phyloP scores from a whole-genome alignment of 192 early-diverging fungal species.

The Mortierella claussenii region DNA sequence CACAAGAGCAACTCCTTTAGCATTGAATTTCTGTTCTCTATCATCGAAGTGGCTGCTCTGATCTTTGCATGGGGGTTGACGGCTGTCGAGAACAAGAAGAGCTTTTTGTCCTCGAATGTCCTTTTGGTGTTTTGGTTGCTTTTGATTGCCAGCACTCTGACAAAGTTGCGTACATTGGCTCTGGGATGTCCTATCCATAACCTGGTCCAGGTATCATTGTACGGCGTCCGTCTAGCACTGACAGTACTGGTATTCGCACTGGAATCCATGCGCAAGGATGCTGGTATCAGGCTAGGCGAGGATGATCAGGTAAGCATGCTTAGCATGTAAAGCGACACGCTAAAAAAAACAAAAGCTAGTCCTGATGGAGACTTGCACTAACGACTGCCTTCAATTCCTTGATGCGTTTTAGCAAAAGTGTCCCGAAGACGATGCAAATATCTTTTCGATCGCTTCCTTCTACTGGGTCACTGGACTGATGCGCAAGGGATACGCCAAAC shows the following conservation, averaged over 20 bases:
- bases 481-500: constrained; percentile 78
- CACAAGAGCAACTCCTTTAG: too few species aligned
- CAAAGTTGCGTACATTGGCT: constrained; percentile 57
- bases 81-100: constrained; percentile 59
- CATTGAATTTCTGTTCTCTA: constrained; percentile 17
- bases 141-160: constrained; percentile 10
- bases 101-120: constrained; percentile 55
- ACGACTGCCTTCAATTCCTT: background rate
- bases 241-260: constrained; percentile 21
- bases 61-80: constrained; percentile 55
- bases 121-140: constrained; percentile 69
- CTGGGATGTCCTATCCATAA: constrained; percentile 49
- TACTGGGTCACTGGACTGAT: constrained; percentile 94
- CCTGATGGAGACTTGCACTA: background rate
- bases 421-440: constrained; percentile 84
- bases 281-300: constrained; percentile 37
- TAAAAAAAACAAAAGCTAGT: too few species aligned
- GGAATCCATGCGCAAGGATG: constrained; percentile 39
- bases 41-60: constrained; percentile 13
- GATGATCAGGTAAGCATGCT: constrained; percentile 28
- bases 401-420: constrained; percentile 47
- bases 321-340: too few species aligned
- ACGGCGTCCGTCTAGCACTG: constrained; percentile 11
- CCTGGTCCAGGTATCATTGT: constrained; percentile 32
- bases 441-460: constrained; percentile 86